Evolutionary conservation across 2,329 filamentous ascomycete genomes (phyloP).

Genomic region (Alternaria ventricosa): DNA sequence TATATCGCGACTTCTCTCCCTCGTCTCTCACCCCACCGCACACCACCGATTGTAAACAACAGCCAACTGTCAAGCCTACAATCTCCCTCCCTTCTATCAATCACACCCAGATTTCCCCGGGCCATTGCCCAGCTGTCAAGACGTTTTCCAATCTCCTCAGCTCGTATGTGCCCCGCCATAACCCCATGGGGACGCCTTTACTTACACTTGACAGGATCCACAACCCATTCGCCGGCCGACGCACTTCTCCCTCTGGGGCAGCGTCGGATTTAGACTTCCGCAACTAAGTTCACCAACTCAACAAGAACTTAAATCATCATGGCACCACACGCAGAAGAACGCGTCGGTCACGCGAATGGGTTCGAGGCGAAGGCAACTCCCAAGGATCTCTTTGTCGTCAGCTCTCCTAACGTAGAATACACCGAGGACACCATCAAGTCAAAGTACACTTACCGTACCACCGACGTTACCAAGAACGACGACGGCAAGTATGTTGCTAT

Average conservation of each 20-base stretch:
- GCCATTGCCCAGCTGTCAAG: conserved; percentile 71
- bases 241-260: conserved; percentile 85
- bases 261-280: conserved; percentile 66
- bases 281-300: conserved; percentile 43
- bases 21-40: conserved; percentile 13
- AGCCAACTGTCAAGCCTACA: conserved; percentile 12
- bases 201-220: conserved; percentile 69
- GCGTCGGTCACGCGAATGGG: conserved; percentile 63
- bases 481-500: conserved; percentile 81
- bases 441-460: conserved; percentile 97
- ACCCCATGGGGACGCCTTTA: conserved; percentile 9
- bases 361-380: conserved; percentile 52
- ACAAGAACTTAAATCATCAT: conserved; percentile 60
- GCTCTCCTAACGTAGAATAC: conserved; percentile 92
- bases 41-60: conserved; percentile 8
- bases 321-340: conserved; percentile 89
- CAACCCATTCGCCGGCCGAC: conserved; percentile 96
- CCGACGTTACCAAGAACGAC: conserved; percentile 73
- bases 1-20: conserved; percentile 22
- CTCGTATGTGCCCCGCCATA: conserved; percentile 70
- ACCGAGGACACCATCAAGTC: conserved; percentile 86
- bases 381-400: conserved; percentile 79
- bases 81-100: conserved; percentile 15
- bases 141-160: conserved; percentile 99
- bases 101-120: conserved; percentile 36